Conservation (phyloP, 441 rosid species). For the Syzygium malaccense region DNA sequence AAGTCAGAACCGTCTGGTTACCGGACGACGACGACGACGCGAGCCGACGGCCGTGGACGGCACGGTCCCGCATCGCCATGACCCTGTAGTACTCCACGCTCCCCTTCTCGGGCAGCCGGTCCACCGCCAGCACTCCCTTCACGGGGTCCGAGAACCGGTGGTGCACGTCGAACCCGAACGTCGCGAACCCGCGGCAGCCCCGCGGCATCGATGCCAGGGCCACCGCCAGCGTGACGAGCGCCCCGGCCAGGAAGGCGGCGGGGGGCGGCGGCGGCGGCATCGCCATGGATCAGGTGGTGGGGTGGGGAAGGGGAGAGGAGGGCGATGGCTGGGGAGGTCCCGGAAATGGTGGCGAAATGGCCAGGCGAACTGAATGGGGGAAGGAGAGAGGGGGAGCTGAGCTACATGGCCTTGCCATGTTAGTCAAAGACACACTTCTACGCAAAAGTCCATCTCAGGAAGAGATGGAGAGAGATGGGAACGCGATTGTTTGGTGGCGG, state of each 20-base stretch:
- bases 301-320: background rate
- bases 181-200: constrained; percentile 12
- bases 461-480: background rate
- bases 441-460: background rate
- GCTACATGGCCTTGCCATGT: background rate
- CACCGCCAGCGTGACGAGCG: constrained; percentile 15
- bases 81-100: constrained; percentile 7
- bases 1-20: background rate
- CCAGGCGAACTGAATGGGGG: background rate
- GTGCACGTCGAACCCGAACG: constrained; percentile 61
- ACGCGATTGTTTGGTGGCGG: background rate
- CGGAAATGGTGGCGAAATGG: background rate
- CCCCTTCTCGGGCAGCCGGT: background rate
- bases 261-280: background rate
- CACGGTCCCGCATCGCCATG: constrained; percentile 1
- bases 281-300: background rate
- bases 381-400: background rate
- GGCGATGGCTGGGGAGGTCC: background rate
- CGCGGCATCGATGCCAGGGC: background rate
- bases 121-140: constrained; percentile 37
- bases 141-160: constrained; percentile 81
- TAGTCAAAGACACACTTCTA: background rate
- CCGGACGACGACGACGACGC: background rate
- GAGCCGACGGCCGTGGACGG: constrained; percentile 3
- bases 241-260: background rate